Percentiles rank a stretch among this genome's conserved stretches.
phyloP scores from a whole-genome alignment of 495 filamentous ascomycete genomes.

The Viridothelium virens region DNA sequence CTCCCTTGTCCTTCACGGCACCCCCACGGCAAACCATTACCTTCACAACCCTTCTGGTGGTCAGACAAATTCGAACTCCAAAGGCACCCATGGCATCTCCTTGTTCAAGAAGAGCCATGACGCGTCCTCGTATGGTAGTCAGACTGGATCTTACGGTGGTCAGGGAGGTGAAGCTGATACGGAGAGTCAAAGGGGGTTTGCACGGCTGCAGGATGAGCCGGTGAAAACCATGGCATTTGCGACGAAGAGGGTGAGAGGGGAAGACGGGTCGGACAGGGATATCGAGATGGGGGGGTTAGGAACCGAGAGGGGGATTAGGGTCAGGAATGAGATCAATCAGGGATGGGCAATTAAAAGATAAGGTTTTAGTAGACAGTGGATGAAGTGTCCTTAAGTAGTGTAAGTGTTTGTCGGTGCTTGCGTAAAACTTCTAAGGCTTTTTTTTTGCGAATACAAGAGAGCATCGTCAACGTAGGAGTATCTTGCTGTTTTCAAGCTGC shows the following conservation, averaged over 20 bases:
- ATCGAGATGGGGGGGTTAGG: background rate
- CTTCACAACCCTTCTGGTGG: background rate
- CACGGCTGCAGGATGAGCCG: background rate
- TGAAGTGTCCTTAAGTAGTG: background rate
- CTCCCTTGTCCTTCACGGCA: background rate
- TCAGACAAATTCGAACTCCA: background rate
- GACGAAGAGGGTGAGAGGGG: background rate
- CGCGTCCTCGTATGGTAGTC: background rate
- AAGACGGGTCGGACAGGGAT: background rate
- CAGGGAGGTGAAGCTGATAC: background rate
- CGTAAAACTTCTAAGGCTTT: background rate
- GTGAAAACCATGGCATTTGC: background rate
- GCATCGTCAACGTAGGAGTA: background rate
- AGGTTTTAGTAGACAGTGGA: background rate
- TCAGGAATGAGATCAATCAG: background rate
- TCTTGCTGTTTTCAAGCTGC: background rate
- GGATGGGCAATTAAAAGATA: background rate
- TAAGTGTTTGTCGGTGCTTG: background rate
- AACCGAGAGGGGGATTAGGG: background rate
- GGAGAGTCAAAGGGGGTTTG: background rate
- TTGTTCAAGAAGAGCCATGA: background rate
- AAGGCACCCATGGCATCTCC: background rate
- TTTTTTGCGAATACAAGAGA: background rate
- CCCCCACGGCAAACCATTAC: background rate
- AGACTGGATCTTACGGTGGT: background rate